These are phyloP conservation scores for Inonotus hispidus DNA, from an alignment of 1,284 basidiomycete species.

Conservation along the genomic window DNA sequence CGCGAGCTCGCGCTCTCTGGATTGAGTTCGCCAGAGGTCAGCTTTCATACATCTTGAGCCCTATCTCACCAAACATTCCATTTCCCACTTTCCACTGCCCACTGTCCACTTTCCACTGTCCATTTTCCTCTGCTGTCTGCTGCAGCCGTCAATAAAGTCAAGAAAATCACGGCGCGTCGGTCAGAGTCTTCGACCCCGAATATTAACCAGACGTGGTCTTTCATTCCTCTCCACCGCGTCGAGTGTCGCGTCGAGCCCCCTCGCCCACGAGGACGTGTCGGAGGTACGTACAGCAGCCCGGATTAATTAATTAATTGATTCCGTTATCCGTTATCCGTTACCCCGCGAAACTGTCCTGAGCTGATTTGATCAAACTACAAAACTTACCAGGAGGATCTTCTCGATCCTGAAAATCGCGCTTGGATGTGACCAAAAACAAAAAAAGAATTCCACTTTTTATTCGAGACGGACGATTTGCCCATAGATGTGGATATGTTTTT, in stretches of 20 bases:
- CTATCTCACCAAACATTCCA: background rate
- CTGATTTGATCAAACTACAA: background rate
- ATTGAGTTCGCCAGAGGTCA: constrained; percentile 11
- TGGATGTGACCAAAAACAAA: constrained; percentile 6
- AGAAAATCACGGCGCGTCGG: background rate
- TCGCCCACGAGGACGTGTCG: background rate
- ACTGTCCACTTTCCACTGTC: too few species aligned
- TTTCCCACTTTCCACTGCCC: too few species aligned
- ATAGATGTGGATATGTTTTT: background rate
- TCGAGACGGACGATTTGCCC: background rate
- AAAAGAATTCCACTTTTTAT: too few species aligned
- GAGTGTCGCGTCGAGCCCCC: constrained; percentile 17
- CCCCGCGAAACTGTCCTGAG: too few species aligned
- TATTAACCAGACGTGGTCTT: constrained; percentile 9
- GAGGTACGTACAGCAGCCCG: too few species aligned
- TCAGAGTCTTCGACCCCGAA: background rate
- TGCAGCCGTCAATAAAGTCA: constrained; percentile 4
- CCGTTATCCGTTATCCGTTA: background rate
- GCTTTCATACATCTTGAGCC: background rate
- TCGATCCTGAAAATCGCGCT: constrained; percentile 11
- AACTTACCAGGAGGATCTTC: constrained; percentile 7
- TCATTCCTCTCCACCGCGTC: constrained; percentile 18
- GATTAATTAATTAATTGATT: background rate
- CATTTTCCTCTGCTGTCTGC: background rate
- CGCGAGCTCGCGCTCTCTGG: background rate